A percentile compares a stretch with the other conserved stretches of the same genome.
Evolutionary conservation across 2,329 filamentous ascomycete species (phyloP).

Genomic region (Aspergillus caelatus): DNA sequence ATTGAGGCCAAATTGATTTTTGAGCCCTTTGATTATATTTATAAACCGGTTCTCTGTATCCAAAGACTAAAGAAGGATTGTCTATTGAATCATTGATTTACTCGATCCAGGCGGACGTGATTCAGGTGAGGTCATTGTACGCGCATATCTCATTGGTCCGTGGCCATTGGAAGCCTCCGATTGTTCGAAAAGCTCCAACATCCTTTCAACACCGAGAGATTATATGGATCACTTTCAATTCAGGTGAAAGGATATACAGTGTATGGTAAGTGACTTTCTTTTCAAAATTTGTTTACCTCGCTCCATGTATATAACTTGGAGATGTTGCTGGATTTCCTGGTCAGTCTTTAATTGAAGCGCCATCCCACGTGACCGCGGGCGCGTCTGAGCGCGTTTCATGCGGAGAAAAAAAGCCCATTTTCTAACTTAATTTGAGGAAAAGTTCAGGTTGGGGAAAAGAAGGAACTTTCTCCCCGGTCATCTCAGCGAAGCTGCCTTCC

Average conservation of each 20-base stretch:
- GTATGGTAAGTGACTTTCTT: not conserved
- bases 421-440: constrained; percentile 10
- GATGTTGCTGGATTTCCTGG: not conserved
- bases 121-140: constrained; percentile 1
- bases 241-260: not conserved
- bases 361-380: constrained; percentile 24
- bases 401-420: constrained; percentile 16
- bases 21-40: not conserved
- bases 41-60: not conserved
- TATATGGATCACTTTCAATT: not conserved
- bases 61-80: not conserved
- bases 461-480: constrained; percentile 5
- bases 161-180: not conserved
- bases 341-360: constrained; percentile 26
- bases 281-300: not conserved
- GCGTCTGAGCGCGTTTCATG: constrained; percentile 24
- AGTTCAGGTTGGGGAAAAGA: constrained; percentile 2
- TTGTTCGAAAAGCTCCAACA: not conserved
- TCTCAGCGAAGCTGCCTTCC: not conserved
- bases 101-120: not conserved
- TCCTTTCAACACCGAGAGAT: not conserved
- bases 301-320: not conserved
- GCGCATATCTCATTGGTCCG: not conserved
- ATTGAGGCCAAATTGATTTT: not conserved
- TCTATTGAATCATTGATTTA: not conserved